Conservation (phyloP, 2,329 filamentous ascomycete species). For the Colletotrichum sp. region DNA sequence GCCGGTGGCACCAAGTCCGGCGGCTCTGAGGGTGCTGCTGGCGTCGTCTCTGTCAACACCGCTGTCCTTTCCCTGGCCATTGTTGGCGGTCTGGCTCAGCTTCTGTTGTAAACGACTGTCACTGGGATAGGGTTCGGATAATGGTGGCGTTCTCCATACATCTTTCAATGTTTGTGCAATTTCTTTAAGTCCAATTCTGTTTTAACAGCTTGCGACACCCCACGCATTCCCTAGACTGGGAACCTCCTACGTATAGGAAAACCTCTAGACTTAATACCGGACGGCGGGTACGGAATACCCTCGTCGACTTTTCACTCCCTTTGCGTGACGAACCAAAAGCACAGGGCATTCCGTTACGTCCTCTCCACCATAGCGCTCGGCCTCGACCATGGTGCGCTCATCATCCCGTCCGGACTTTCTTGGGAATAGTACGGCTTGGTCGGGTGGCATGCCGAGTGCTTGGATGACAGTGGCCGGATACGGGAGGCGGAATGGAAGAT, state of each 20-base stretch:
- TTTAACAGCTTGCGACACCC: slow-evolving; percentile 9
- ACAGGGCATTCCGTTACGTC: not conserved
- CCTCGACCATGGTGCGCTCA: not conserved
- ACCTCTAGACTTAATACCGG: slow-evolving; percentile 50
- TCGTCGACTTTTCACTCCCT: slow-evolving; percentile 31
- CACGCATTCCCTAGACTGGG: slow-evolving; percentile 19
- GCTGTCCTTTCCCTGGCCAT: slow-evolving; percentile 52
- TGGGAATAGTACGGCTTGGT: not conserved
- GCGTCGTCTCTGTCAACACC: slow-evolving; percentile 50
- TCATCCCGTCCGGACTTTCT: not conserved
- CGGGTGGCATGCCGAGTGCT: slow-evolving; percentile 3
- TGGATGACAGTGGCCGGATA: not conserved
- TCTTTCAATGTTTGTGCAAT: slow-evolving; percentile 21
- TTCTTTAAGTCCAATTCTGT: slow-evolving; percentile 18
- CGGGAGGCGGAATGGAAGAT: not conserved
- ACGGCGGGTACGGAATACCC: slow-evolving; percentile 20
- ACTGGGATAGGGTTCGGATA: slow-evolving; percentile 14
- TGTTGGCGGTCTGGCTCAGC: slow-evolving; percentile 52
- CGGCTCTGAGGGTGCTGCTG: slow-evolving; percentile 45
- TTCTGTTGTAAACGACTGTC: slow-evolving; percentile 48
- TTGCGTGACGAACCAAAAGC: slow-evolving; percentile 21
- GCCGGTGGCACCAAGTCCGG: slow-evolving; percentile 28
- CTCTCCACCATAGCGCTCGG: not conserved
- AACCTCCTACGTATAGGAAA: slow-evolving; percentile 41
- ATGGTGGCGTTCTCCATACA: slow-evolving; percentile 24